A percentile compares a stretch with the other conserved stretches of the same genome.
phyloP scores from a whole-genome alignment of 495 filamentous ascomycete species.

The Aspergillus leporis region DNA sequence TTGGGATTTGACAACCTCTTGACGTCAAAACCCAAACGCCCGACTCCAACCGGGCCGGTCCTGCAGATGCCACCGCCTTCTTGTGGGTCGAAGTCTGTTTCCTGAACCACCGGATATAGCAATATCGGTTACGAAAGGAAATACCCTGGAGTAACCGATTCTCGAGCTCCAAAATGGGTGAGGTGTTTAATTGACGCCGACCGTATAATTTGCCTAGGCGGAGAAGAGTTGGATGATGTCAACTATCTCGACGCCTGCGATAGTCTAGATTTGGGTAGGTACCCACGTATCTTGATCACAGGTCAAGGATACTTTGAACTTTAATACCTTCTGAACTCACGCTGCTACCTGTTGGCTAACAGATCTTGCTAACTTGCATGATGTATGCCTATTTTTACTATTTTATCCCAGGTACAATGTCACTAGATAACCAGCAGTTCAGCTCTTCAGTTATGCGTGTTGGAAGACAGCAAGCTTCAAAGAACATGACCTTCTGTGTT shows the following conservation, averaged over 20 bases:
- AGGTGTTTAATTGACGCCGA: background rate
- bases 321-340: too few relatives aligned
- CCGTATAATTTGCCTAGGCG: background rate
- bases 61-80: background rate
- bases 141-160: background rate
- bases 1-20: background rate
- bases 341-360: too few relatives aligned
- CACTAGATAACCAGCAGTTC: too few relatives aligned
- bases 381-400: too few relatives aligned
- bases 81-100: background rate
- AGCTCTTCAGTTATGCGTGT: too few relatives aligned
- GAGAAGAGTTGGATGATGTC: background rate
- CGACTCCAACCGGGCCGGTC: conserved; percentile 4
- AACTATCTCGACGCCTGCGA: background rate
- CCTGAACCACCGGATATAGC: background rate
- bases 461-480: too few relatives aligned
- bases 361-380: too few relatives aligned
- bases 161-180: background rate
- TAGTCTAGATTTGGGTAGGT: too few relatives aligned
- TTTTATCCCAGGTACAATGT: too few relatives aligned
- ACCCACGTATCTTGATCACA: too few relatives aligned
- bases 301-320: too few relatives aligned
- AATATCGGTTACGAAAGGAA: background rate
- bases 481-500: too few relatives aligned
- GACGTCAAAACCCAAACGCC: background rate